These are phyloP conservation scores for Mortierella sp. DNA, from an alignment of 371 early-diverging fungal species.

Conservation along the genomic window DNA sequence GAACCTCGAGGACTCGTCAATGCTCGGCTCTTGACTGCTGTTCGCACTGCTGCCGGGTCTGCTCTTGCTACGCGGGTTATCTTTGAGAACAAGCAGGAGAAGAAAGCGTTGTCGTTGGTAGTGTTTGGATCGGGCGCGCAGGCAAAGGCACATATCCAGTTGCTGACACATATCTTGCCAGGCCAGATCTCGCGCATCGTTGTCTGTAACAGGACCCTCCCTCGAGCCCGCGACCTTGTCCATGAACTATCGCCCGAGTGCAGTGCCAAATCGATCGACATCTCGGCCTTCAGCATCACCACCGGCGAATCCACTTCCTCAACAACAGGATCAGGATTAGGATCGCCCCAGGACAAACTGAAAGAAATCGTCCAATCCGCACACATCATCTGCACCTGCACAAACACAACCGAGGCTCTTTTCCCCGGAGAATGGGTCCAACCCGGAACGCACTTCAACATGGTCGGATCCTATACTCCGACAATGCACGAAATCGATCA, in stretches of 20 bases:
- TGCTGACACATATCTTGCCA: constrained; percentile 66
- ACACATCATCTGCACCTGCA: constrained; percentile 74
- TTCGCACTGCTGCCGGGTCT: constrained; percentile 75
- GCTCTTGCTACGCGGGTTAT: constrained; percentile 65
- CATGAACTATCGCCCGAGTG: constrained; percentile 55
- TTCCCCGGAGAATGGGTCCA: constrained; percentile 67
- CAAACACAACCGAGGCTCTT: constrained; percentile 65
- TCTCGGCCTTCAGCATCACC: constrained; percentile 50
- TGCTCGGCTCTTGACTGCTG: constrained; percentile 67
- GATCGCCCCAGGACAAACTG: constrained; percentile 18
- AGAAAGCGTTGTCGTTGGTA: constrained; percentile 50
- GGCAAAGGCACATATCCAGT: constrained; percentile 68
- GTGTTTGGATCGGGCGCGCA: constrained; percentile 77
- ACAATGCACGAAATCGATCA: constrained; percentile 76
- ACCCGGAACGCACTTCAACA: constrained; percentile 68
- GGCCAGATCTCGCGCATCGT: constrained; percentile 56
- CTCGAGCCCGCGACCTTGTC: constrained; percentile 60
- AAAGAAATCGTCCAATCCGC: constrained; percentile 61
- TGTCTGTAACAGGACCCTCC: constrained; percentile 68
- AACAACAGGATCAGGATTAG: neutral
- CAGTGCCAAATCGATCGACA: constrained; percentile 38
- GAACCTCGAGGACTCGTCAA: constrained; percentile 69
- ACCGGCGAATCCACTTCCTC: constrained; percentile 37
- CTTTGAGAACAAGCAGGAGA: neutral
- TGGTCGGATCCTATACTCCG: constrained; percentile 71